A percentile compares a stretch with the other conserved stretches of the same genome.
phyloP scores from a whole-genome alignment of 164 flowering plant genomes.

The Stephania yunnanensis region DNA sequence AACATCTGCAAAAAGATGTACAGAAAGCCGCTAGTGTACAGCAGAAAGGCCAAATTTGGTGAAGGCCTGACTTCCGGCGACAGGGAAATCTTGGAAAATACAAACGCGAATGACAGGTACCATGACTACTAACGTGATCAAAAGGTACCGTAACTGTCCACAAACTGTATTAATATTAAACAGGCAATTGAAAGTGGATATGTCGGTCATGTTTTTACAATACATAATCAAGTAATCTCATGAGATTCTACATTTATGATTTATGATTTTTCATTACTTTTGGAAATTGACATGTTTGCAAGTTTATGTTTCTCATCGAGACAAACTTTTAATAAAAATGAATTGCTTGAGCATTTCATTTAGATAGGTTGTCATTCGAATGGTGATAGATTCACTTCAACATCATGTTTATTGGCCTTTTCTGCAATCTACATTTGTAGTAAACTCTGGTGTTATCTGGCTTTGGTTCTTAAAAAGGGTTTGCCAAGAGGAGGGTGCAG shows the following conservation, averaged over 20 bases:
- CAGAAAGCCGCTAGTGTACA: slow-evolving; percentile 4
- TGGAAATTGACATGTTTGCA: not conserved
- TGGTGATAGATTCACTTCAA: not conserved
- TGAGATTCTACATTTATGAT: not conserved
- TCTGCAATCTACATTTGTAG: not conserved
- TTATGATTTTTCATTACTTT: not conserved
- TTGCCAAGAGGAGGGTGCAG: no score
- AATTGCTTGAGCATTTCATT: not conserved
- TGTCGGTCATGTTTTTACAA: not conserved
- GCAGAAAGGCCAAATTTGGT: not conserved
- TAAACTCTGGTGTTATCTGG: not conserved
- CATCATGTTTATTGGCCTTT: not conserved
- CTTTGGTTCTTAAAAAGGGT: no score
- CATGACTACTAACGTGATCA: not conserved
- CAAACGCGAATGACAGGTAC: not conserved
- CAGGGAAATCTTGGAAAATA: not conserved
- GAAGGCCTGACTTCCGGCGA: not conserved
- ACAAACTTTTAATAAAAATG: not conserved
- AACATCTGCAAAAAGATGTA: not conserved
- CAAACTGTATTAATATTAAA: not conserved
- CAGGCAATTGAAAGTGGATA: not conserved
- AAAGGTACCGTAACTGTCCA: not conserved
- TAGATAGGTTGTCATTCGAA: not conserved
- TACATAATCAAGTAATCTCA: not conserved
- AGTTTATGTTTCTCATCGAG: not conserved